These are phyloP conservation scores for Fusarium gaditjirri DNA, from an alignment of 2,329 filamentous ascomycete genomes.

Conservation along the genomic window DNA sequence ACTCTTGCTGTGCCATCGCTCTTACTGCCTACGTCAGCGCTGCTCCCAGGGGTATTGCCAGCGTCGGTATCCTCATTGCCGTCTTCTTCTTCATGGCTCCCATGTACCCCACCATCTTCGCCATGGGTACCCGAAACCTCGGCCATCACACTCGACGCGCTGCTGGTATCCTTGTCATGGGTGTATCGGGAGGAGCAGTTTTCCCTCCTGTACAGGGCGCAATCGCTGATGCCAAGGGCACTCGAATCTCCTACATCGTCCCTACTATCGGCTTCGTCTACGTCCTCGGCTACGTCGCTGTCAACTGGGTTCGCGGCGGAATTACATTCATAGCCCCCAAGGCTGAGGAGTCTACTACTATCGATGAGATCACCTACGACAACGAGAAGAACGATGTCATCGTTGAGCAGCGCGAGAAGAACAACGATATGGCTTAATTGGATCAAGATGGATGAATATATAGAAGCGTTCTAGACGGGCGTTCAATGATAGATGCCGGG, in stretches of 20 bases:
- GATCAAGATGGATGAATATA: not conserved
- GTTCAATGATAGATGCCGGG: slow-evolving; percentile 10
- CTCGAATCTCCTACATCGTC: slow-evolving; percentile 40
- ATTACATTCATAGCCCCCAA: slow-evolving; percentile 28
- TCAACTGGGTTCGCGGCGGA: slow-evolving; percentile 33
- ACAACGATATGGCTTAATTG: slow-evolving; percentile 24
- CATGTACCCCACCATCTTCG: slow-evolving; percentile 84
- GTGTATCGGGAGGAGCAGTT: slow-evolving; percentile 75
- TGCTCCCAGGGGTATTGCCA: slow-evolving; percentile 54
- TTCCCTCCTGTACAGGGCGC: slow-evolving; percentile 39
- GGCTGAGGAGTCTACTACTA: not conserved
- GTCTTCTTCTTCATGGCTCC: slow-evolving; percentile 83
- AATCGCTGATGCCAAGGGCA: slow-evolving; percentile 37
- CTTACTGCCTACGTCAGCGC: slow-evolving; percentile 59
- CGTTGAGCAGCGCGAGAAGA: slow-evolving; percentile 36
- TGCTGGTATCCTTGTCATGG: slow-evolving; percentile 75
- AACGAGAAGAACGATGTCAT: slow-evolving; percentile 24
- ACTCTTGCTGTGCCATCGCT: slow-evolving; percentile 73
- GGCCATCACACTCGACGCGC: slow-evolving; percentile 82
- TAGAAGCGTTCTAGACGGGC: not conserved
- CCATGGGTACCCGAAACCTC: slow-evolving; percentile 78
- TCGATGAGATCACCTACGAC: not conserved
- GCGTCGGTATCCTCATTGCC: slow-evolving; percentile 72
- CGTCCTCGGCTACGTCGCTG: slow-evolving; percentile 35
- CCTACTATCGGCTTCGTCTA: slow-evolving; percentile 41